Conservation (phyloP, 2,329 filamentous ascomycete species). For the Eutypella sp. region DNA sequence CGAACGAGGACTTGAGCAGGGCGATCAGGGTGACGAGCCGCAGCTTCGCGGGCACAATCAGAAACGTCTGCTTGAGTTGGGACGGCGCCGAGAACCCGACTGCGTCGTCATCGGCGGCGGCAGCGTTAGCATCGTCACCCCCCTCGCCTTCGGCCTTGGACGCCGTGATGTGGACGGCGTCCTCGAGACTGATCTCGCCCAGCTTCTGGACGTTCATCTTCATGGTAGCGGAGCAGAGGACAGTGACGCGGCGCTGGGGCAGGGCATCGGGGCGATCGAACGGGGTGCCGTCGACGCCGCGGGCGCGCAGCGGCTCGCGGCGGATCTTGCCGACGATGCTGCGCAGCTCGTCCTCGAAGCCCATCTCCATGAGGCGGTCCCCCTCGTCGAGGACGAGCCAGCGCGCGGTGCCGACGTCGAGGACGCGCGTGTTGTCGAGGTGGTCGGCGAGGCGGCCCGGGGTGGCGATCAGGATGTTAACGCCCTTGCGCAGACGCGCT, state of each 20-base stretch:
- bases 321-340: conserved; percentile 79
- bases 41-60: conserved; percentile 82
- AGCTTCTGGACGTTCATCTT: conserved; percentile 95
- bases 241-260: conserved; percentile 72
- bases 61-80: conserved; percentile 89
- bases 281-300: conserved; percentile 52
- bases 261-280: conserved; percentile 64
- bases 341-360: conserved; percentile 90
- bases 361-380: conserved; percentile 96
- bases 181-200: conserved; percentile 90
- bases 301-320: conserved; percentile 53
- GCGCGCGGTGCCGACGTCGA: conserved; percentile 82
- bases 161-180: conserved; percentile 81
- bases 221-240: conserved; percentile 95
- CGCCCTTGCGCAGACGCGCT: conserved; percentile 83
- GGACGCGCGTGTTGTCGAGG: conserved; percentile 81
- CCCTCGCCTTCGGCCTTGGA: conserved; percentile 48
- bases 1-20: conserved; percentile 80
- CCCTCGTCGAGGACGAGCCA: conserved; percentile 96
- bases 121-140: conserved; percentile 38
- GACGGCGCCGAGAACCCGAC: conserved; percentile 74
- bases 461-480: conserved; percentile 94
- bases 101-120: conserved; percentile 42
- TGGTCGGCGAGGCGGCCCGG: conserved; percentile 90
- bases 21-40: conserved; percentile 83